phyloP scores from a whole-genome alignment of 2,329 filamentous ascomycete genomes.

The Gaeumannomyces tritici region DNA sequence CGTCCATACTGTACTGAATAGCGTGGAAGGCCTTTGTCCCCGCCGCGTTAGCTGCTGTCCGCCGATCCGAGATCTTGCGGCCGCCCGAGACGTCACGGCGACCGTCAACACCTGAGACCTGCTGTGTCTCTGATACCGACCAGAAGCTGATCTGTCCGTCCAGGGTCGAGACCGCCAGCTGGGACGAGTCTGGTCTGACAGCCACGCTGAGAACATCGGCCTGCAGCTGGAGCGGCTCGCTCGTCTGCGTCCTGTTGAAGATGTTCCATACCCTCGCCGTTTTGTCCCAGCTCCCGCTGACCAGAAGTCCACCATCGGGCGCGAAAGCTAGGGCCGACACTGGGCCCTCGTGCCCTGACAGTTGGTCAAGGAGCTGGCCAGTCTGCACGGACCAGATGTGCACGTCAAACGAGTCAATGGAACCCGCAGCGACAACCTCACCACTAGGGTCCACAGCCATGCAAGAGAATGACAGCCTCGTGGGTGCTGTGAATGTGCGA shows the following conservation, averaged over 20 bases:
- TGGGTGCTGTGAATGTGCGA: slow-evolving; percentile 90
- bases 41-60: slow-evolving; percentile 82
- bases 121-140: slow-evolving; percentile 79
- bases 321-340: slow-evolving; percentile 84
- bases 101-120: slow-evolving; percentile 79
- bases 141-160: slow-evolving; percentile 95
- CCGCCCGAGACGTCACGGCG: slow-evolving; percentile 89
- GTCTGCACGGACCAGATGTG: slow-evolving; percentile 99
- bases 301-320: slow-evolving; percentile 71
- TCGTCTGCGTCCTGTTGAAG: slow-evolving; percentile 87
- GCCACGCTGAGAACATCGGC: slow-evolving; percentile 82
- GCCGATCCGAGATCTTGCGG: slow-evolving; percentile 75
- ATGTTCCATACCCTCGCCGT: slow-evolving; percentile 96
- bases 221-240: slow-evolving; percentile 85
- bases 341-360: slow-evolving; percentile 89
- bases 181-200: slow-evolving; percentile 80
- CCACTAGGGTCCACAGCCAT: slow-evolving; percentile 95
- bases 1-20: slow-evolving; percentile 86
- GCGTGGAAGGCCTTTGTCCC: slow-evolving; percentile 86
- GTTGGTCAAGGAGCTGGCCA: slow-evolving; percentile 81
- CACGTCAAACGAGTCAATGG: slow-evolving; percentile 91
- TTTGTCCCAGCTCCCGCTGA: slow-evolving; percentile 93
- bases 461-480: slow-evolving; percentile 82
- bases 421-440: slow-evolving; percentile 91
- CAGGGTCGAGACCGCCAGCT: slow-evolving; percentile 83